Conservation (phyloP, 441 rosid genomes). For the Pelargonium cotyledonis region DNA sequence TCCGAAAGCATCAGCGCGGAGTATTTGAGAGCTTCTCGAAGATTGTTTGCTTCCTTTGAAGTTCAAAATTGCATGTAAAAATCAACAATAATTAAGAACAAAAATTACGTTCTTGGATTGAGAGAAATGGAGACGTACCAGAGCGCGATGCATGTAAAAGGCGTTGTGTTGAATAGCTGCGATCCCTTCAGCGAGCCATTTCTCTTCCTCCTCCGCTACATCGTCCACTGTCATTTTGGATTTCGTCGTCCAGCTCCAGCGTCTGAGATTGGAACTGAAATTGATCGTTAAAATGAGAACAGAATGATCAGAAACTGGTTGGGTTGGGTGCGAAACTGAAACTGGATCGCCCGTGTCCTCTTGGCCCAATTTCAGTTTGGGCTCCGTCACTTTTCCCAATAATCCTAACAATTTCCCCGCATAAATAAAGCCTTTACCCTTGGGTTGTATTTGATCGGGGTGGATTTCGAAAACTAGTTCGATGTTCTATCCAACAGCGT, state of each 20-base stretch:
- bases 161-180: constrained; percentile 64
- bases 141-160: constrained; percentile 61
- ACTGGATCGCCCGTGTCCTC: too few species aligned
- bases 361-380: too few species aligned
- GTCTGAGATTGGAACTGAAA: background rate
- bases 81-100: constrained; percentile 5
- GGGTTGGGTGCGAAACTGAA: too few species aligned
- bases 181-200: constrained; percentile 76
- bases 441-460: too few species aligned
- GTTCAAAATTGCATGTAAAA: constrained; percentile 10
- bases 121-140: constrained; percentile 29
- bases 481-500: too few species aligned
- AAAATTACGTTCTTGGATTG: background rate
- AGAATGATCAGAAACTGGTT: too few species aligned
- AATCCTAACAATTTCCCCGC: too few species aligned
- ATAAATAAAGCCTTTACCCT: too few species aligned
- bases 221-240: constrained; percentile 35
- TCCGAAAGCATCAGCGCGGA: constrained; percentile 63
- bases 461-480: too few species aligned
- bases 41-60: constrained; percentile 49
- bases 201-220: constrained; percentile 50
- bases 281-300: background rate
- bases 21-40: constrained; percentile 62
- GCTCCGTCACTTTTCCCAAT: too few species aligned
- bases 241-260: background rate